phyloP scores from a whole-genome alignment of 139 green algal genomes.

The Pseudopediastrum boryanum region DNA sequence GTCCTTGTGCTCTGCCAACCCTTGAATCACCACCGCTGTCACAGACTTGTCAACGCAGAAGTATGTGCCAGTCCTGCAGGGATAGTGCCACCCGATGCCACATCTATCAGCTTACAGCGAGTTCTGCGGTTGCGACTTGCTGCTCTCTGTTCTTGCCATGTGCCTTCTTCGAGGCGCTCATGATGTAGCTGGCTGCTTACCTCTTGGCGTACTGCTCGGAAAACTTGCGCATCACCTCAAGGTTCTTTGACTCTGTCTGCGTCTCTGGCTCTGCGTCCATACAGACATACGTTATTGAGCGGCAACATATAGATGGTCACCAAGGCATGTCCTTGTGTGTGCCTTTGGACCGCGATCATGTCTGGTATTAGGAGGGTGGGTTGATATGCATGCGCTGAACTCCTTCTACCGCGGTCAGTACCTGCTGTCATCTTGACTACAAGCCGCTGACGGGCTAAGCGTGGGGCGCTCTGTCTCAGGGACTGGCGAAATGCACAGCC shows the following conservation, averaged over 20 bases:
- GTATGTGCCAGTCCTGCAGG: slow-evolving; percentile 85
- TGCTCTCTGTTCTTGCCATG: slow-evolving; percentile 1
- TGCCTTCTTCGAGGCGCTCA: background rate
- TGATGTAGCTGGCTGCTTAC: slow-evolving; percentile 41
- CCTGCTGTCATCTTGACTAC: no score
- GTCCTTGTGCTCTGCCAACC: slow-evolving; percentile 98
- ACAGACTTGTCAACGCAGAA: slow-evolving; percentile 99
- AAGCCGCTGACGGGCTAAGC: no score
- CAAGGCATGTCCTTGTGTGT: no score
- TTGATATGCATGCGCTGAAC: no score
- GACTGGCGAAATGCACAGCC: no score
- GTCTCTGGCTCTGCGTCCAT: slow-evolving; percentile 17
- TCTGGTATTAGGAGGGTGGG: no score
- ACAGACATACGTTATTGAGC: no score
- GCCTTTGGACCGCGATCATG: no score
- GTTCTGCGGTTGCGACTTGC: background rate
- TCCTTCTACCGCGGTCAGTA: no score
- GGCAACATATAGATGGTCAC: no score
- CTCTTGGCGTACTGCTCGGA: slow-evolving; percentile 97
- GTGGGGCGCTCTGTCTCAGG: no score
- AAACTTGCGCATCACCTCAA: slow-evolving; percentile 99
- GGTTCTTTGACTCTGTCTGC: slow-evolving; percentile 53
- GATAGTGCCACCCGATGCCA: background rate
- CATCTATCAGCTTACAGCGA: background rate
- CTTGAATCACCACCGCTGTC: slow-evolving; percentile 97